Percentiles rank a stretch among this genome's conserved stretches.
Conservation (phyloP, 1,139 yeast genomes). For the Scheffersomyces titani region DNA sequence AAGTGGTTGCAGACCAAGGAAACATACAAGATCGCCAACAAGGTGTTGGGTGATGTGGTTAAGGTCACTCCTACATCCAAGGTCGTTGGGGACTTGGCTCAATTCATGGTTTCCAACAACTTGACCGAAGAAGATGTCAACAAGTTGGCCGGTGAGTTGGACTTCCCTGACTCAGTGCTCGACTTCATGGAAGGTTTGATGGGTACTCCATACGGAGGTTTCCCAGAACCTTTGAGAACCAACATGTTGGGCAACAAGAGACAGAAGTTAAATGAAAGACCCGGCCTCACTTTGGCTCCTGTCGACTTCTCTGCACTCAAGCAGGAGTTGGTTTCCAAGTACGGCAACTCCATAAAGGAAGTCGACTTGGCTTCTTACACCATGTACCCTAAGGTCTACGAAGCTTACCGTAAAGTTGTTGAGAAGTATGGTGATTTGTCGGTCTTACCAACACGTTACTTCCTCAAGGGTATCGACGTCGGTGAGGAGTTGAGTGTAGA, state of each 20-base stretch:
- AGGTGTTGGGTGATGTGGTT: constrained; percentile 90
- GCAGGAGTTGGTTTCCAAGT: constrained; percentile 69
- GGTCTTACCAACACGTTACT: constrained; percentile 88
- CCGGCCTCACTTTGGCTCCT: constrained; percentile 87
- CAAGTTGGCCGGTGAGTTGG: constrained; percentile 84
- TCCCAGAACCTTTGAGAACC: constrained; percentile 98
- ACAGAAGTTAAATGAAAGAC: constrained; percentile 83
- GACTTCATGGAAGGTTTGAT: constrained; percentile 98
- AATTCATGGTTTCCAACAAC: constrained; percentile 96
- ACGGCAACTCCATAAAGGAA: constrained; percentile 65
- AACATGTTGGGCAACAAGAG: constrained; percentile 83
- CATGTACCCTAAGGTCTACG: constrained; percentile 98
- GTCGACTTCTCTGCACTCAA: constrained; percentile 71
- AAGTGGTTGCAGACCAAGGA: constrained; percentile 96
- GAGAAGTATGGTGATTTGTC: constrained; percentile 91
- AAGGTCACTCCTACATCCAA: constrained; percentile 98
- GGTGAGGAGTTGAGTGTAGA: constrained; percentile 89
- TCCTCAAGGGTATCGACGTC: constrained; percentile 81
- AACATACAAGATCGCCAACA: constrained; percentile 88
- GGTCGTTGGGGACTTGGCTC: constrained; percentile 98
- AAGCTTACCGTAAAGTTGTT: constrained; percentile 71
- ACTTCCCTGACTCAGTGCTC: constrained; percentile 96
- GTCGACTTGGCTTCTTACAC: constrained; percentile 91
- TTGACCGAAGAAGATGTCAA: constrained; percentile 80
- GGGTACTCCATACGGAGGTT: constrained; percentile 99